Evolutionary conservation across 2,329 filamentous ascomycete genomes (phyloP).

Genomic region (Pseudogymnoascus sp.): DNA sequence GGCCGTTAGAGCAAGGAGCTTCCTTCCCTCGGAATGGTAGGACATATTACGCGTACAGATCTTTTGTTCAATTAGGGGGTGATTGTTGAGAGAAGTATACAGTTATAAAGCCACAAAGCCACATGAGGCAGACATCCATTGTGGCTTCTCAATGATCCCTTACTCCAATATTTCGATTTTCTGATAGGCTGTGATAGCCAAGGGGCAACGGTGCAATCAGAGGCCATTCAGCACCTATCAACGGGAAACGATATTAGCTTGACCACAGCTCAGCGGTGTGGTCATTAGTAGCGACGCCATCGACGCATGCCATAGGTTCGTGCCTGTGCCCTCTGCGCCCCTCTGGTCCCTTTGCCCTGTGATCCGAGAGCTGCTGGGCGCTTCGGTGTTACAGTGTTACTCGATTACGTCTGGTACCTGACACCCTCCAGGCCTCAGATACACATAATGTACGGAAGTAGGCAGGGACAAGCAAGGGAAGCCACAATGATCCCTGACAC

Average conservation of each 20-base stretch:
- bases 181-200: background rate
- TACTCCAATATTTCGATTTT: background rate
- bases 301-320: constrained; percentile 2
- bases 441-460: background rate
- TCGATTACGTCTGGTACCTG: background rate
- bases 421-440: background rate
- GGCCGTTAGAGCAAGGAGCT: background rate
- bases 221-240: background rate
- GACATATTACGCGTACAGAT: background rate
- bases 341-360: background rate
- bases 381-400: background rate
- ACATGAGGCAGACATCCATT: background rate
- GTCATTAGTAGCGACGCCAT: background rate
- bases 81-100: background rate
- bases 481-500: background rate
- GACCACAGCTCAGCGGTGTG: background rate
- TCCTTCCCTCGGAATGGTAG: background rate
- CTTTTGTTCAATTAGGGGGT: background rate
- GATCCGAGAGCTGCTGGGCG: background rate
- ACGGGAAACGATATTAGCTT: background rate
- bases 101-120: background rate
- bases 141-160: background rate
- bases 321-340: background rate
- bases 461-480: constrained; percentile 1
- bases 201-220: background rate